Evolutionary conservation across 208 protist genomes (phyloP).

Genomic region (Trypanosoma congolense): DNA sequence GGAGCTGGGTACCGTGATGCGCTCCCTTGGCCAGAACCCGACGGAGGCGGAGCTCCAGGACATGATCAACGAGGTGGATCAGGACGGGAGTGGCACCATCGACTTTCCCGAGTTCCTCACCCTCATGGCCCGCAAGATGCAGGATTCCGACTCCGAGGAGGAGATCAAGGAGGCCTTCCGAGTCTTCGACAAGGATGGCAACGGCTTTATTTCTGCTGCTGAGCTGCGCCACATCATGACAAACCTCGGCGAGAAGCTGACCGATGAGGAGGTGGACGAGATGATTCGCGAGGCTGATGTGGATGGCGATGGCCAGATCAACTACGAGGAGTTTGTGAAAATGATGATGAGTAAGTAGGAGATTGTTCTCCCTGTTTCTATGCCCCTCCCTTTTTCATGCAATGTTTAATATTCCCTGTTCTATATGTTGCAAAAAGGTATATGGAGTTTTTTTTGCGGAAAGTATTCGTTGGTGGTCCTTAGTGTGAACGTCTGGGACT

Average conservation of each 20-base stretch:
- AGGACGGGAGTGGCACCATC: conserved; percentile 93
- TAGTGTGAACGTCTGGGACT: too few species aligned
- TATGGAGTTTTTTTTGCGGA: too few species aligned
- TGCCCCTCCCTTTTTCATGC: too few species aligned
- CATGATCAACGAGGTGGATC: conserved; percentile 97
- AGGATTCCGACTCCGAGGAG: conserved; percentile 90
- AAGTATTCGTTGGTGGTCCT: too few species aligned
- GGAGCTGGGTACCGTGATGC: conserved; percentile 99
- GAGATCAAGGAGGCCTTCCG: conserved; percentile 94
- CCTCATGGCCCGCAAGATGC: conserved; percentile 87
- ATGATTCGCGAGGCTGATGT: conserved; percentile 79
- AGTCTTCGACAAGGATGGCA: conserved; percentile 95
- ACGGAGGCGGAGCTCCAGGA: conserved; percentile 94
- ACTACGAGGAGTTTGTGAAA: conserved; percentile 74
- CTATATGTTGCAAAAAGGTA: too few species aligned
- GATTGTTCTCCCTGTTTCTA: too few species aligned
- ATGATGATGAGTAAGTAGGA: conserved; percentile 65
- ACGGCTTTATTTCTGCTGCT: conserved; percentile 91
- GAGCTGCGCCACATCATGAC: conserved; percentile 95
- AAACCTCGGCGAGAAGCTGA: conserved; percentile 93
- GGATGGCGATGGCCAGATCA: conserved; percentile 80
- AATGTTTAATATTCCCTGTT: too few species aligned
- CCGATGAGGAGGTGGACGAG: conserved; percentile 81
- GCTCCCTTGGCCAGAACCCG: conserved; percentile 97
- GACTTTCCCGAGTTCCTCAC: conserved; percentile 94